phyloP scores from a whole-genome alignment of 331 rosid genomes.

The Erythrophleum ivorense region DNA sequence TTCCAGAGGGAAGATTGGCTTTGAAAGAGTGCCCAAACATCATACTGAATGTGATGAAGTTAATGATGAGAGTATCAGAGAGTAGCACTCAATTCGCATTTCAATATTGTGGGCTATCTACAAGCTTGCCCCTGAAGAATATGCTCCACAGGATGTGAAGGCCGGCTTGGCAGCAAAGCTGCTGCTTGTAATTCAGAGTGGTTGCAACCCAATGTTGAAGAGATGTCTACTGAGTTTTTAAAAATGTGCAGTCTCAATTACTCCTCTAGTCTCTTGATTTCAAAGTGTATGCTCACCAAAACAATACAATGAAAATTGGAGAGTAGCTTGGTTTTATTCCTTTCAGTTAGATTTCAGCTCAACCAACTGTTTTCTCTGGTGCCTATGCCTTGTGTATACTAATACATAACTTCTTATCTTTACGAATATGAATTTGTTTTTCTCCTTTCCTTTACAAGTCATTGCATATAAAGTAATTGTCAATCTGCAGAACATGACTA shows the following conservation, averaged over 20 bases:
- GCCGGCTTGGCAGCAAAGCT: constrained; percentile 90
- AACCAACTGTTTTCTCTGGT: not conserved
- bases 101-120: constrained; percentile 82
- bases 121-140: constrained; percentile 81
- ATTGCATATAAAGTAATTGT: not conserved
- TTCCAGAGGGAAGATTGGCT: constrained; percentile 79
- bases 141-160: constrained; percentile 76
- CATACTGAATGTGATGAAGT: constrained; percentile 67
- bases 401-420: not conserved
- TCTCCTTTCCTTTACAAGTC: not conserved
- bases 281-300: constrained; percentile 89
- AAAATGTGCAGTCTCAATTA: constrained; percentile 89
- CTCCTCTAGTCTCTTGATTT: constrained; percentile 73
- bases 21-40: constrained; percentile 74
- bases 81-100: constrained; percentile 76
- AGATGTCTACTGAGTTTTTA: constrained; percentile 76
- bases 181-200: constrained; percentile 89
- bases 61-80: constrained; percentile 89
- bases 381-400: not conserved
- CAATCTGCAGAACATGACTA: not conserved
- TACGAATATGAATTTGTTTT: not conserved
- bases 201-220: constrained; percentile 77
- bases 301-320: constrained; percentile 72
- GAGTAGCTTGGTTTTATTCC: constrained; percentile 8
- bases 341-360: not conserved